Evolutionary conservation across 2,329 filamentous ascomycete species (phyloP).

Genomic region (Fusarium sp.): DNA sequence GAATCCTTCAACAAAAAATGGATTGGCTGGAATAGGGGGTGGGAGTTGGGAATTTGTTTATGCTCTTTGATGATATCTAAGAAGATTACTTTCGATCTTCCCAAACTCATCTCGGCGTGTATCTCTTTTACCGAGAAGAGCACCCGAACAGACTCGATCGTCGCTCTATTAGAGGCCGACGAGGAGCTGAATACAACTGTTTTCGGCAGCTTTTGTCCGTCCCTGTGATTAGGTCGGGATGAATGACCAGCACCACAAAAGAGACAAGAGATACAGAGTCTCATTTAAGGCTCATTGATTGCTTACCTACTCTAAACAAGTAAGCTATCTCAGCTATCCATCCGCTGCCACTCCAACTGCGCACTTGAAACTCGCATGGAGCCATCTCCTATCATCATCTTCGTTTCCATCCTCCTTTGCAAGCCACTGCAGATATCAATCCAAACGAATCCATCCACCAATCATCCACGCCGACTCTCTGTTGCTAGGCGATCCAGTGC

Average conservation of each 20-base stretch:
- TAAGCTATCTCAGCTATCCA: constrained; percentile 7
- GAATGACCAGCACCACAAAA: not conserved
- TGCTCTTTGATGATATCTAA: constrained; percentile 35
- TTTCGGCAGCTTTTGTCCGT: constrained; percentile 14
- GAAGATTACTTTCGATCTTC: constrained; percentile 37
- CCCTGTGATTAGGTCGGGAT: no score
- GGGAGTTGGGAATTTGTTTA: constrained; percentile 44
- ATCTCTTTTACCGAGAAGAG: not conserved
- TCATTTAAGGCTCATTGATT: constrained; percentile 22
- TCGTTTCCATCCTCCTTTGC: constrained; percentile 9
- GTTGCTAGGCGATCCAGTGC: constrained; percentile 7
- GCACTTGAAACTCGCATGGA: constrained; percentile 3
- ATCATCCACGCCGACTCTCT: constrained; percentile 2
- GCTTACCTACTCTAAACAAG: constrained; percentile 19
- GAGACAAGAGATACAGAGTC: not conserved
- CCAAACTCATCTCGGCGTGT: constrained; percentile 9
- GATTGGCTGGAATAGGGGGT: constrained; percentile 42
- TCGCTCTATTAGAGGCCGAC: constrained; percentile 11
- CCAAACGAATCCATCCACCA: constrained; percentile 25
- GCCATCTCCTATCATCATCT: constrained; percentile 4
- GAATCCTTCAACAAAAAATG: constrained; percentile 49
- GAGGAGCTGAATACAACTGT: constrained; percentile 34
- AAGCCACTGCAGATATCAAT: constrained; percentile 19
- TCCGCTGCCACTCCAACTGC: constrained; percentile 1
- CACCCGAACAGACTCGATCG: constrained; percentile 8